Conservation (phyloP, 2,329 filamentous ascomycete species). For the Colletotrichum gigasporum region DNA sequence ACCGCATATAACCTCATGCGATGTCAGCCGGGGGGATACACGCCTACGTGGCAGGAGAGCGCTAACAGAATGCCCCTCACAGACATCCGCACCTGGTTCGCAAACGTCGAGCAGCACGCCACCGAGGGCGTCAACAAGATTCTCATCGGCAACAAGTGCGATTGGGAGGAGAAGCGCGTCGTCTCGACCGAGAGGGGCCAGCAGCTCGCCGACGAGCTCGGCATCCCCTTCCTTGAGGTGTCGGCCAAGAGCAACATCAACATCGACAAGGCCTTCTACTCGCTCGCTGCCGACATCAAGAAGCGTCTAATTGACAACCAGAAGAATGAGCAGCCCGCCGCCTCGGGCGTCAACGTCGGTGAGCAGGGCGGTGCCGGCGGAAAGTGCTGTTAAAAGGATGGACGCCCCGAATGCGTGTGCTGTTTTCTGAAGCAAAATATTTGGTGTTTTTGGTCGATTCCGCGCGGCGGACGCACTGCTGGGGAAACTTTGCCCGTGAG, state of each 20-base stretch:
- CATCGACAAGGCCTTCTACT: constrained; percentile 98
- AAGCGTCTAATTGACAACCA: constrained; percentile 94
- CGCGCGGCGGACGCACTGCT: constrained; percentile 14
- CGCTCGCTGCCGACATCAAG: constrained; percentile 95
- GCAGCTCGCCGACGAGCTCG: constrained; percentile 91
- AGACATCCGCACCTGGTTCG: constrained; percentile 99
- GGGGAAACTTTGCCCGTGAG: not conserved
- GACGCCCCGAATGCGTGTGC: not conserved
- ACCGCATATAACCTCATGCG: not conserved
- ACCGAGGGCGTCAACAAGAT: constrained; percentile 99
- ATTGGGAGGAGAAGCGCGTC: constrained; percentile 99
- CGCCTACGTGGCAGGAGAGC: constrained; percentile 3
- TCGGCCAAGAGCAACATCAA: constrained; percentile 99
- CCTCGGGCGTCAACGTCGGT: constrained; percentile 74
- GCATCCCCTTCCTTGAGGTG: constrained; percentile 98
- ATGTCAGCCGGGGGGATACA: not conserved
- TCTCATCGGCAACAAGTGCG: constrained; percentile 99
- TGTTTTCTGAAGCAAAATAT: constrained; percentile 10
- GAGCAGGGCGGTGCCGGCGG: constrained; percentile 67
- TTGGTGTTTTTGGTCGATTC: constrained; percentile 14
- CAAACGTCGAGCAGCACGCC: constrained; percentile 97
- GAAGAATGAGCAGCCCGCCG: constrained; percentile 73
- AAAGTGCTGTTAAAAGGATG: constrained; percentile 77
- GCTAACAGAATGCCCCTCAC: constrained; percentile 36
- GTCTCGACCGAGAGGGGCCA: constrained; percentile 94